These are phyloP conservation scores for Neoboletus subvelutipes DNA, from an alignment of 768 basidiomycete genomes.

Conservation along the genomic window DNA sequence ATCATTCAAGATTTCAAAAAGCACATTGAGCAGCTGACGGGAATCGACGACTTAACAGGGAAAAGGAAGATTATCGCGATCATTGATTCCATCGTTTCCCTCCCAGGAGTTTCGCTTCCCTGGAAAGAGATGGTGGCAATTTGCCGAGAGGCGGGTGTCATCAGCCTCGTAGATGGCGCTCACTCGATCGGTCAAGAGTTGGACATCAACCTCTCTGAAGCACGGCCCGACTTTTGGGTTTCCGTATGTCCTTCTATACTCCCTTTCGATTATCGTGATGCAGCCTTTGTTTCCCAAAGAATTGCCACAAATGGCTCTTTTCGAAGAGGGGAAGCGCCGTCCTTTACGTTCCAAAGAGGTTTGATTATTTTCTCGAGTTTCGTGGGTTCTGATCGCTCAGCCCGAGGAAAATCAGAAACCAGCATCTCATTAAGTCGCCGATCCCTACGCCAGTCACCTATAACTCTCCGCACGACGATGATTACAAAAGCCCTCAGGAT, in stretches of 20 bases:
- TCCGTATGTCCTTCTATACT: constrained; percentile 46
- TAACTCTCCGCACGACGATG: constrained; percentile 43
- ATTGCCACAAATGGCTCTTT: constrained; percentile 86
- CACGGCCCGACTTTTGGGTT: constrained; percentile 74
- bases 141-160: constrained; percentile 61
- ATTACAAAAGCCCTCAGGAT: constrained; percentile 27
- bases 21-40: constrained; percentile 34
- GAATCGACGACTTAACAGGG: constrained; percentile 17
- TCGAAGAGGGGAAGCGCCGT: constrained; percentile 66
- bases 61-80: constrained; percentile 59
- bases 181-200: constrained; percentile 75
- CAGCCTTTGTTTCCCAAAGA: constrained; percentile 37
- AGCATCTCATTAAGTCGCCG: constrained; percentile 57
- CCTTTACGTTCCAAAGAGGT: constrained; percentile 72
- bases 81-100: constrained; percentile 65
- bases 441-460: constrained; percentile 59
- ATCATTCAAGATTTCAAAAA: constrained; percentile 52
- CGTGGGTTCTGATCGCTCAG: background rate
- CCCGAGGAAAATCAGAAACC: constrained; percentile 45
- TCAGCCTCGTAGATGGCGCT: constrained; percentile 76
- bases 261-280: background rate
- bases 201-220: constrained; percentile 53
- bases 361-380: constrained; percentile 9
- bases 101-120: constrained; percentile 62
- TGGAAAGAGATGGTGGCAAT: constrained; percentile 69